These are phyloP conservation scores for Withania somnifera DNA, from an alignment of 305 asterid genomes.

Conservation along the genomic window DNA sequence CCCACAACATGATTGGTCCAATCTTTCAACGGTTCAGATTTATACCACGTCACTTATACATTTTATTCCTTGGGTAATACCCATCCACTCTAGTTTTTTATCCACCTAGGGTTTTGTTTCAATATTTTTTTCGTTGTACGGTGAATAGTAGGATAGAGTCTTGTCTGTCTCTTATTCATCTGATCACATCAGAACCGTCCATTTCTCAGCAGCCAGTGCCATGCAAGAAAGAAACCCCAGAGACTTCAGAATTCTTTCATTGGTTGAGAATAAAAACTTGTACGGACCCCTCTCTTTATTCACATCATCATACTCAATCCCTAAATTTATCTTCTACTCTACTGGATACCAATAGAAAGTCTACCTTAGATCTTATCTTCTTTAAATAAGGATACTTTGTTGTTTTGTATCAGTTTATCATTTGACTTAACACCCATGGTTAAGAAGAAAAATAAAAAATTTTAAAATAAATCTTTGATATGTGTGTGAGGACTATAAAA, in stretches of 20 bases:
- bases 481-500: too few relatives aligned
- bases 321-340: too few relatives aligned
- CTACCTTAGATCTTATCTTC: too few relatives aligned
- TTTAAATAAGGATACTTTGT: too few relatives aligned
- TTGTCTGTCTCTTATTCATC: constrained; percentile 1
- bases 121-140: neutral
- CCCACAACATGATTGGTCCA: constrained; percentile 44
- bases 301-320: too few relatives aligned
- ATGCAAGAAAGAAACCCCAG: constrained; percentile 18
- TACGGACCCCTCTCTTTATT: neutral
- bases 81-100: constrained; percentile 12
- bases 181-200: constrained; percentile 20
- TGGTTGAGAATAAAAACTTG: constrained; percentile 24
- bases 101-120: constrained; percentile 18
- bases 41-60: constrained; percentile 7
- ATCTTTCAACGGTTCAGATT: constrained; percentile 9
- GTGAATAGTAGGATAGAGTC: constrained; percentile 9
- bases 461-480: too few relatives aligned
- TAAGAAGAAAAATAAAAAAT: too few relatives aligned
- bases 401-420: too few relatives aligned
- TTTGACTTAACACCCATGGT: too few relatives aligned
- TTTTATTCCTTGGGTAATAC: constrained; percentile 30
- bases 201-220: constrained; percentile 18
- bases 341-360: too few relatives aligned
- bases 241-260: constrained; percentile 35